Evolutionary conservation across 2,329 filamentous ascomycete genomes (phyloP), one percentile per base, ranked within the genome.

Genomic region (Tolypocladium nubicola): DNA sequence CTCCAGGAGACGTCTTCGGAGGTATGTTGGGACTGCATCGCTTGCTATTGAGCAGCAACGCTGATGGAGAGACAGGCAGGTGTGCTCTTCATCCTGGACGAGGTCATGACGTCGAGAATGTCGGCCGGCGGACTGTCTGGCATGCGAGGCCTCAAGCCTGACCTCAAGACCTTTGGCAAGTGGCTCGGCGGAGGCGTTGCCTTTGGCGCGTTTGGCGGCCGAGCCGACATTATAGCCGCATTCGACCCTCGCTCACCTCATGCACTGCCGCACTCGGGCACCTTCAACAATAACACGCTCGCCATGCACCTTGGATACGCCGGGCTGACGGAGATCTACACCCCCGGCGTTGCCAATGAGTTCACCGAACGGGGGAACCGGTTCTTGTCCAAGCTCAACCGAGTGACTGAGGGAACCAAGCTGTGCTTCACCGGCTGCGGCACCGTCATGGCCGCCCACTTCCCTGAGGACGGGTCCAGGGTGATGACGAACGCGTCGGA

Each of bases 51-150:
- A 14, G 19, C 40, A 19, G 38, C 21, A 14, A 19, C 4, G 6
- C 40, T 53, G 35, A 54, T 41, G 19, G 38, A 61, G 26, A 62
- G 49, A 16, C 21, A 76, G 64, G 68, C 73, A 0, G 79, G 79
- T 1, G 80, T 81, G 0, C 58, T 89, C 1, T 78, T 90, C 61
- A 83, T 90, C 40, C 72, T 88, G 16, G 87, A 90, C 66, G 87
- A 90, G 69, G 86, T 89, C 7, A 86, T 88, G 79, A 88, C 85
- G 0, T 85, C 81, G 4, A 76, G 86, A 2, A 69, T 88, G 35
- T 65, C 64, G 4, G 72, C 72, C 1, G 70, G 75, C 8, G 84
- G 86, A 0, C 66, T 84, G 3, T 74, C 77, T 7, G 64, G 68
- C 2, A 59, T 70, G 26, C 58, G 73, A 33, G 73, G 69, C 2